phyloP scores from a whole-genome alignment of 139 green algal species.

The Haematococcus lacustris region DNA sequence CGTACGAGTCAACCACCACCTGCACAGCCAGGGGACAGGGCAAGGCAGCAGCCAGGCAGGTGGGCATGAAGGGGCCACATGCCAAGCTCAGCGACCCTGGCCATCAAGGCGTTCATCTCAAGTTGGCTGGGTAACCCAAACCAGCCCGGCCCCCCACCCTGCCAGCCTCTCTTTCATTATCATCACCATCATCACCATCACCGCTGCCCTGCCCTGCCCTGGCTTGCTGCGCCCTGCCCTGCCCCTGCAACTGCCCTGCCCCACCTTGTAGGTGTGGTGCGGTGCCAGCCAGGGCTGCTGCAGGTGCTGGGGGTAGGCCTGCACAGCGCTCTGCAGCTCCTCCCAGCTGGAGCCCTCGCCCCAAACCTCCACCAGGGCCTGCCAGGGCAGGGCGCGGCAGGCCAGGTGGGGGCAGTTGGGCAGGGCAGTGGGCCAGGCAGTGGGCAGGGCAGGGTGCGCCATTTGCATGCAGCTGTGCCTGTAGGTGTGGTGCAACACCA shows the following conservation, averaged over 20 bases:
- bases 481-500: too few species aligned
- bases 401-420: too few species aligned
- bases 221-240: not conserved
- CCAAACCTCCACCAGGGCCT: constrained; percentile 78
- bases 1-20: constrained; percentile 16
- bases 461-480: too few species aligned
- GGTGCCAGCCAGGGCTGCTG: constrained; percentile 30
- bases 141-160: not conserved
- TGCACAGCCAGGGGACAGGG: not conserved
- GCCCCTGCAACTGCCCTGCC: constrained; percentile 40
- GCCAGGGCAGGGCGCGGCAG: too few species aligned
- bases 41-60: not conserved
- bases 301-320: constrained; percentile 23
- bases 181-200: not conserved
- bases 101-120: too few species aligned
- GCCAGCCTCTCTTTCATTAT: not conserved
- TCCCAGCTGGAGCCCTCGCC: constrained; percentile 62
- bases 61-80: too few species aligned
- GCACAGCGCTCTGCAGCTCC: constrained; percentile 34
- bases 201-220: not conserved
- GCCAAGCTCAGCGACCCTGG: too few species aligned
- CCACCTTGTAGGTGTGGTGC: constrained; percentile 47
- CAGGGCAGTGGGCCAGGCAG: too few species aligned
- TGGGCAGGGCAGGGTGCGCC: too few species aligned
- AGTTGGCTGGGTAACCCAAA: too few species aligned